phyloP scores from a whole-genome alignment of 2,329 filamentous ascomycete genomes.

The Cercospora citrullina region DNA sequence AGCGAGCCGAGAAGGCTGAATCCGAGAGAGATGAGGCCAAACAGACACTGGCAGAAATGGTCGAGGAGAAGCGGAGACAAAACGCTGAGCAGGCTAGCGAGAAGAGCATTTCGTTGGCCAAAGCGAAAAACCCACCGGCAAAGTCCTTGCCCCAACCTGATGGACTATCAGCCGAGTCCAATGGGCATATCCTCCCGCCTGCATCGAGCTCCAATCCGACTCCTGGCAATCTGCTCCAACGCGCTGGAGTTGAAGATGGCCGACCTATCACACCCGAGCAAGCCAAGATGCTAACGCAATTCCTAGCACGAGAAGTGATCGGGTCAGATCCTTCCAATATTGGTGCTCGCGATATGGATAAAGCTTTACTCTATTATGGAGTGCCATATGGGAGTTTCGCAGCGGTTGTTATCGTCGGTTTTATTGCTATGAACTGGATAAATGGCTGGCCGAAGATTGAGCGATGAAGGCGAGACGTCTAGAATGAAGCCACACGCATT shows the following conservation, averaged over 20 bases:
- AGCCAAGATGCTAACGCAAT: constrained; percentile 34
- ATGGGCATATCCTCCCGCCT: constrained; percentile 32
- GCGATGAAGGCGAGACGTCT: constrained; percentile 38
- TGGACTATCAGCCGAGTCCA: constrained; percentile 20
- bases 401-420: constrained; percentile 37
- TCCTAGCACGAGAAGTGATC: constrained; percentile 36
- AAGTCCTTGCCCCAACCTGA: constrained; percentile 25
- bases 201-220: constrained; percentile 29
- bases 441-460: constrained; percentile 48
- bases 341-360: constrained; percentile 18
- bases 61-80: constrained; percentile 73
- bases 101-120: constrained; percentile 18
- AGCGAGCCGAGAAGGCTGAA: constrained; percentile 76
- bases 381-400: constrained; percentile 34
- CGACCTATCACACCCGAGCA: constrained; percentile 39
- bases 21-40: constrained; percentile 70
- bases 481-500: neutral
- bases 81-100: constrained; percentile 49
- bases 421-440: constrained; percentile 37
- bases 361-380: constrained; percentile 32
- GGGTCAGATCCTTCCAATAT: constrained; percentile 11
- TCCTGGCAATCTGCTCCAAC: constrained; percentile 32
- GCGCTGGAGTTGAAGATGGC: constrained; percentile 37
- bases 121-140: constrained; percentile 17
- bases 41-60: constrained; percentile 82